These are phyloP conservation scores for Sporothrix inflata DNA, from an alignment of 2,329 filamentous ascomycete genomes.

Conservation along the genomic window DNA sequence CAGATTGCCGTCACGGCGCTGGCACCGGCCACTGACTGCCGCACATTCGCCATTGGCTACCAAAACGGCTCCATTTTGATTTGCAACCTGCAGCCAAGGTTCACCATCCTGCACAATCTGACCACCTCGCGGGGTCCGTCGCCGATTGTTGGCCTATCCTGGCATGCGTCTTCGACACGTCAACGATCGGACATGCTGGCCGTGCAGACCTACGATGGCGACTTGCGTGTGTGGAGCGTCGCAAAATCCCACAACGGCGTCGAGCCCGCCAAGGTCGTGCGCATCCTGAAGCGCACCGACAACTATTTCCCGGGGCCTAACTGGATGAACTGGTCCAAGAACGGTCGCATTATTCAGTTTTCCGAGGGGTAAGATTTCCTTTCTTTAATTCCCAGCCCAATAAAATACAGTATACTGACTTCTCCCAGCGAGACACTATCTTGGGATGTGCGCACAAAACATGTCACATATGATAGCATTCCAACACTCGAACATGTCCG, in stretches of 20 bases:
- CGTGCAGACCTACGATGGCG: conserved; percentile 87
- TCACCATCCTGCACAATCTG: conserved; percentile 91
- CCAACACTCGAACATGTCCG: conserved; percentile 81
- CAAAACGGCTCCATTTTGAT: conserved; percentile 93
- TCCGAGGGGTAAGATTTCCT: conserved; percentile 76
- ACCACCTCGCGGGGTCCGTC: conserved; percentile 83
- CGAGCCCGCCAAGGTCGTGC: conserved; percentile 84
- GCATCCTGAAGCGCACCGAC: conserved; percentile 80
- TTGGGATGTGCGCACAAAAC: conserved; percentile 98
- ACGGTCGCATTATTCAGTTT: conserved; percentile 91
- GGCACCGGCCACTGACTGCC: conserved; percentile 84
- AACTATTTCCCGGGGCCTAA: conserved; percentile 75
- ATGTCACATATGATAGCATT: conserved; percentile 86
- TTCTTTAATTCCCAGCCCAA: not conserved
- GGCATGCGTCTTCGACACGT: conserved; percentile 94
- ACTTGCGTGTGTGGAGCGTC: conserved; percentile 95
- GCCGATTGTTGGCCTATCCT: conserved; percentile 81
- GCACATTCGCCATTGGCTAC: conserved; percentile 95
- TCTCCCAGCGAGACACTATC: conserved; percentile 78
- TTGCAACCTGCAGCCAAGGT: conserved; percentile 84
- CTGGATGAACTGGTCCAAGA: conserved; percentile 99
- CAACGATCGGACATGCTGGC: conserved; percentile 99
- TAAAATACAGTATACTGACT: conserved; percentile 25
- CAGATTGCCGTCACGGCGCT: conserved; percentile 95
- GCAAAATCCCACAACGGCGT: conserved; percentile 73